A percentile compares a stretch with the other conserved stretches of the same genome.
phyloP scores from a whole-genome alignment of 202 grass and related monocot genomes.

The Tripidium arundinaceum region DNA sequence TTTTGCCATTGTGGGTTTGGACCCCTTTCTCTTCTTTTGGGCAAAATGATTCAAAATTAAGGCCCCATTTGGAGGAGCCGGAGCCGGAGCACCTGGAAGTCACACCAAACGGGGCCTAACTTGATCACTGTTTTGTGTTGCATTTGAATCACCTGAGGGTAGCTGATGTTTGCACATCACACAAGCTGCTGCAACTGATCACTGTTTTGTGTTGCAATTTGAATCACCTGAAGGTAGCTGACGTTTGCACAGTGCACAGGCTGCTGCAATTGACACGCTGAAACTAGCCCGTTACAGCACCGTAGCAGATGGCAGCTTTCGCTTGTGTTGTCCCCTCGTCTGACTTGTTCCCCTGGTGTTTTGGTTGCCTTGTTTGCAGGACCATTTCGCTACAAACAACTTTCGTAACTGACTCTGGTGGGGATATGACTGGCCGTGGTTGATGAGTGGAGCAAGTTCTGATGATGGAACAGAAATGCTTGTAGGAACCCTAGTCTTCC shows the following conservation, averaged over 20 bases:
- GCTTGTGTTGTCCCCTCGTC: background rate
- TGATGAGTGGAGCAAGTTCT: slow-evolving; percentile 22
- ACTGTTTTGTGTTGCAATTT: background rate
- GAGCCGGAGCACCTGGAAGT: background rate
- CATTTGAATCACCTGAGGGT: background rate
- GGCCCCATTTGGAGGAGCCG: background rate
- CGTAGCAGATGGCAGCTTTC: background rate
- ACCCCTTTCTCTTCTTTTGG: background rate
- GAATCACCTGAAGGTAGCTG: background rate
- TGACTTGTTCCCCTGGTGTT: background rate
- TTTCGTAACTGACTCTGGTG: background rate
- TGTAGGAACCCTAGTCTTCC: background rate
- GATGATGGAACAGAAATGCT: slow-evolving; percentile 4
- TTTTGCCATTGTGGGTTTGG: background rate
- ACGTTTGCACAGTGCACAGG: background rate
- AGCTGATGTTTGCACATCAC: background rate
- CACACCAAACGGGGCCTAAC: background rate
- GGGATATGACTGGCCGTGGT: background rate
- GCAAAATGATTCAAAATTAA: background rate
- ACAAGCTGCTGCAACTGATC: background rate
- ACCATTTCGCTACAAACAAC: background rate
- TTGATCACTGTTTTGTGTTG: background rate
- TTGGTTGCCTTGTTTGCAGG: slow-evolving; percentile 22
- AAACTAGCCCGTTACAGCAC: background rate
- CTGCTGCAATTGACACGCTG: background rate